Percentiles rank a stretch among this genome's conserved stretches.
These are phyloP conservation scores for Cladosporium colombiae DNA, from an alignment of 2,329 filamentous ascomycete species.

Conservation along the genomic window DNA sequence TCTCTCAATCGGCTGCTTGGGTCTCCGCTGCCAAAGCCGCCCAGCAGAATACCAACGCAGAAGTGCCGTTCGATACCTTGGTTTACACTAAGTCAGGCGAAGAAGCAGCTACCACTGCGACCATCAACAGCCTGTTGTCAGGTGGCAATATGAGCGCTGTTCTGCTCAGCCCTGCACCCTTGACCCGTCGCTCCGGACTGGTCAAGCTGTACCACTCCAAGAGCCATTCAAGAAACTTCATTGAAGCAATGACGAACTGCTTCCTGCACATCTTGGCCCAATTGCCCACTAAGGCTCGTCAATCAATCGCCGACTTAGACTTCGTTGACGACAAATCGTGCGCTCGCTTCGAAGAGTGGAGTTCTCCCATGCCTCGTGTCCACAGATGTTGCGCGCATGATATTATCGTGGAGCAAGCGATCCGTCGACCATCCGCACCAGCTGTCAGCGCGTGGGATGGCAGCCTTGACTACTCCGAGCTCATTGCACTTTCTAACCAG, in stretches of 20 bases:
- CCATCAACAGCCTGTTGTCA: slow-evolving; percentile 13
- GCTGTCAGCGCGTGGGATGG: slow-evolving; percentile 23
- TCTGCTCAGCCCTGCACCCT: not conserved
- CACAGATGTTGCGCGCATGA: slow-evolving; percentile 8
- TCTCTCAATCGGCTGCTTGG: slow-evolving; percentile 4
- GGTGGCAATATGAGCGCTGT: slow-evolving; percentile 13
- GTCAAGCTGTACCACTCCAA: slow-evolving; percentile 17
- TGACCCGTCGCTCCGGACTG: slow-evolving; percentile 11
- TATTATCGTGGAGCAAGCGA: slow-evolving; percentile 12
- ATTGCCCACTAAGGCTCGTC: slow-evolving; percentile 2
- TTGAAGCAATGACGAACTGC: slow-evolving; percentile 12
- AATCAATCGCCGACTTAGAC: slow-evolving; percentile 10
- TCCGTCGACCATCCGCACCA: not conserved
- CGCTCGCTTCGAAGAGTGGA: not conserved
- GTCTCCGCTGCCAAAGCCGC: not conserved
- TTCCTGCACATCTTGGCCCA: slow-evolving; percentile 15
- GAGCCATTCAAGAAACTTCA: not conserved
- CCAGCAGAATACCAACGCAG: not conserved
- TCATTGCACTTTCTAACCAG: slow-evolving; percentile 9
- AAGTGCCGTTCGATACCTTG: slow-evolving; percentile 13
- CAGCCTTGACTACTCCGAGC: slow-evolving; percentile 21
- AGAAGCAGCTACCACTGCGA: not conserved
- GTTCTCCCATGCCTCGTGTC: not conserved
- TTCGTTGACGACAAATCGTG: slow-evolving; percentile 16
- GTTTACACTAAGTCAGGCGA: slow-evolving; percentile 12